A percentile compares a stretch with the other conserved stretches of the same genome.
Evolutionary conservation across 2,329 filamentous ascomycete species (phyloP).

Genomic region (Talaromyces sp.): DNA sequence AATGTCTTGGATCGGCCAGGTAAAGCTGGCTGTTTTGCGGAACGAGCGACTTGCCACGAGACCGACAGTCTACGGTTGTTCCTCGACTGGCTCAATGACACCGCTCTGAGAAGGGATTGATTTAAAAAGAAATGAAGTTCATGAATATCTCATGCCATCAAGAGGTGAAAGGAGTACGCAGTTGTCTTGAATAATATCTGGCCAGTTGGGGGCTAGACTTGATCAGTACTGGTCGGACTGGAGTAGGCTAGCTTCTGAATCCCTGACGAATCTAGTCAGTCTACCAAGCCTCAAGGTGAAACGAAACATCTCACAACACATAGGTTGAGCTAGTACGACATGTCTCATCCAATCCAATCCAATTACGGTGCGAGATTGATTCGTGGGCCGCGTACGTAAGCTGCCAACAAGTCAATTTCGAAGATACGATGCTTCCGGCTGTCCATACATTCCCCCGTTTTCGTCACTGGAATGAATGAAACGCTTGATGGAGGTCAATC

Average conservation of each 20-base stretch:
- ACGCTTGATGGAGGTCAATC: background rate
- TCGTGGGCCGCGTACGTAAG: background rate
- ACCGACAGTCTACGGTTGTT: background rate
- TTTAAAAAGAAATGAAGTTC: background rate
- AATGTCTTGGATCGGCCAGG: background rate
- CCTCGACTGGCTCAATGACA: background rate
- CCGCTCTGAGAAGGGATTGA: background rate
- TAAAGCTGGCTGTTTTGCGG: slow-evolving; percentile 1
- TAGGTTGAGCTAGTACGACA: background rate
- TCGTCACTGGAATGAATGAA: background rate
- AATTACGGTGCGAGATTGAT: background rate
- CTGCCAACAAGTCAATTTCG: background rate
- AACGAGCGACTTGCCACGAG: slow-evolving; percentile 7
- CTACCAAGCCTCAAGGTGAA: background rate
- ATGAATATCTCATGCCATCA: background rate
- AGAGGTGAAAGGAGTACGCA: background rate
- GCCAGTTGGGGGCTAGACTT: background rate
- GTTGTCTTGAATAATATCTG: background rate
- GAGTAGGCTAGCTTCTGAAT: background rate
- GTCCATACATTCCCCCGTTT: background rate
- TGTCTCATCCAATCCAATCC: background rate
- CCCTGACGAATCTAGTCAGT: background rate
- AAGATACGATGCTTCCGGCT: background rate
- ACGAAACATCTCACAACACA: background rate
- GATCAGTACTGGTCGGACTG: background rate